Conservation (phyloP, 2,329 filamentous ascomycete genomes). For the Aspergillus viridinutans region DNA sequence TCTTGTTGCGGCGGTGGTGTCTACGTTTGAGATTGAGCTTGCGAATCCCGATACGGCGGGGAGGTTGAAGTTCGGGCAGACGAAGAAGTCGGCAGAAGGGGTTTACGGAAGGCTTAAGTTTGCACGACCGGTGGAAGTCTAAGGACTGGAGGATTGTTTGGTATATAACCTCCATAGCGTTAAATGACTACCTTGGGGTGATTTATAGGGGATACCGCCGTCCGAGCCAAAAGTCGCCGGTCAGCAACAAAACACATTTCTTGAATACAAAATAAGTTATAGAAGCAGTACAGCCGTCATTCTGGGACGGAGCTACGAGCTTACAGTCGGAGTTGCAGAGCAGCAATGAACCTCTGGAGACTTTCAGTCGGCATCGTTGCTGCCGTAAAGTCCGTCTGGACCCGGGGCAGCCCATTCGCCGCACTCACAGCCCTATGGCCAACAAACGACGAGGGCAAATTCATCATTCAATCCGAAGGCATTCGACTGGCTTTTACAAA, state of each 20-base stretch:
- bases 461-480: slow-evolving; percentile 1
- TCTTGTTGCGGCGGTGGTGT: slow-evolving; percentile 6
- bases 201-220: too few species aligned
- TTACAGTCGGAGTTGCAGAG: too few species aligned
- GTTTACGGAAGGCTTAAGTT: background rate
- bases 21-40: background rate
- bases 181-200: too few species aligned
- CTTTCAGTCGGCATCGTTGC: background rate
- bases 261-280: too few species aligned
- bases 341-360: background rate
- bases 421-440: background rate
- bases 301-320: too few species aligned
- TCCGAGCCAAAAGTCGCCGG: background rate
- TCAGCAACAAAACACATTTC: background rate
- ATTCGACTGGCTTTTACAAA: slow-evolving; percentile 1
- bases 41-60: background rate
- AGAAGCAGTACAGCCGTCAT: too few species aligned
- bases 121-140: background rate
- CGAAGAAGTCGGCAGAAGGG: background rate
- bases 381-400: slow-evolving; percentile 1
- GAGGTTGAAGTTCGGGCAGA: background rate
- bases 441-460: slow-evolving; percentile 1
- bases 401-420: slow-evolving; percentile 1
- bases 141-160: too few species aligned
- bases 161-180: too few species aligned